Evolutionary conservation across 768 basidiomycete genomes (phyloP).

Genomic region (Podaxis sp.): DNA sequence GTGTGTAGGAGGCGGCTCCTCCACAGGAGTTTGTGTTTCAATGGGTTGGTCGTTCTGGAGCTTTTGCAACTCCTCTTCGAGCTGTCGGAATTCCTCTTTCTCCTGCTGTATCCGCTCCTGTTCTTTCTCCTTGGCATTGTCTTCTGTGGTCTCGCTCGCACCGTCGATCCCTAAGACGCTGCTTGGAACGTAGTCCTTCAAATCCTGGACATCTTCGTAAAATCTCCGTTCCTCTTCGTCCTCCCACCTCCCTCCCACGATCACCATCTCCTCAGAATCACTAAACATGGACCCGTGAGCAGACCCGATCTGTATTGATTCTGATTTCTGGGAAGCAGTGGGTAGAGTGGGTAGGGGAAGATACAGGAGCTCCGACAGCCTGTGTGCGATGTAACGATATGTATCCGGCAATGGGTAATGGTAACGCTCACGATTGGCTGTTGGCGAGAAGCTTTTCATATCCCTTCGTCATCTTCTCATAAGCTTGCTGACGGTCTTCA

Average conservation of each 20-base stretch:
- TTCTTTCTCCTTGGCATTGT: slow-evolving; percentile 53
- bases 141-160: slow-evolving; percentile 35
- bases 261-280: slow-evolving; percentile 56
- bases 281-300: slow-evolving; percentile 34
- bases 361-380: slow-evolving; percentile 89
- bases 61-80: slow-evolving; percentile 77
- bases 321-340: slow-evolving; percentile 74
- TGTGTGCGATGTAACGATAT: slow-evolving; percentile 29
- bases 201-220: slow-evolving; percentile 89
- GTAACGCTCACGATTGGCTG: slow-evolving; percentile 73
- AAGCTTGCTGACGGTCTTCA: slow-evolving; percentile 97
- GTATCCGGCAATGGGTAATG: background rate
- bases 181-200: slow-evolving; percentile 89
- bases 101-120: slow-evolving; percentile 50
- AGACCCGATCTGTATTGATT: slow-evolving; percentile 77
- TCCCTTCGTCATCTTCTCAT: slow-evolving; percentile 96
- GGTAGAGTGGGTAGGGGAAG: slow-evolving; percentile 83
- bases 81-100: slow-evolving; percentile 69
- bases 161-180: slow-evolving; percentile 79
- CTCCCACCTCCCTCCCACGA: slow-evolving; percentile 88
- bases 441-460: slow-evolving; percentile 90
- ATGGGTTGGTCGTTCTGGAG: slow-evolving; percentile 41
- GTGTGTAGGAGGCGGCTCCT: slow-evolving; percentile 30
- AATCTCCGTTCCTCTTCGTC: slow-evolving; percentile 96
- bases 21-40: slow-evolving; percentile 18